Base-by-base conservation (phyloP, 345 rosid genomes). In the Heritiera fomes region DNA sequence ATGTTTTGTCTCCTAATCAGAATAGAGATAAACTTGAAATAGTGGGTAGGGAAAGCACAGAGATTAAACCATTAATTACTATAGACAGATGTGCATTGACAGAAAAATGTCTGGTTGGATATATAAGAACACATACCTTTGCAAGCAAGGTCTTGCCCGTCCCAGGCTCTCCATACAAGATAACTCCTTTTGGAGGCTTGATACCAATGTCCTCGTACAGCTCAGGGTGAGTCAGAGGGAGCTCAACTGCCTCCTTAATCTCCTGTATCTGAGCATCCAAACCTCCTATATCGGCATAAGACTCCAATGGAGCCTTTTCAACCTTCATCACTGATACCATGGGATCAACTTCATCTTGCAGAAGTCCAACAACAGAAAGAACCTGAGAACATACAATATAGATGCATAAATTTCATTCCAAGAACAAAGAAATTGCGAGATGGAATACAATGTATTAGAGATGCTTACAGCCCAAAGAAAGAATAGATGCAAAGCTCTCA, bases 261-360 rank as follows among this genome's bases (percentile, higher is more conserved):
- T 96, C 99, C 84, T 96, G 99, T 78, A 96, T 96, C 86, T 96
- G 99, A 75, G 99, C 94, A 88, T 96, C 98, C 75, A 96, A 87
- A 78, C 99, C 99, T 83, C 99, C 99, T 75, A 96, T 94, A 58
- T 96, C 99, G 17, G 99, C 98, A 85, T 96, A 96, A 2, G 99
- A 96, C 75, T 96, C 99, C 86, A 94, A 71, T 23, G 98, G 99
- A 79, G 99, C 99, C 88, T 94, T 94, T 84, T 96, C 98, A 20
- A 94, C 99, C 86, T 96, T 96, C 99, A 96, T 96, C 61, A 96
- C 99, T 20, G 98, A 94, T 78, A 96, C 98, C 99, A 96, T 94
- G 56, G 98, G 98, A 85, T 96, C 99, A 66, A 96, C 99, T 56
- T 96, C 98, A 86, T 96, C 98, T 85, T 94, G 98, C 13, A 96